A percentile compares a stretch with the other conserved stretches of the same genome.
phyloP scores from a whole-genome alignment of 1,284 basidiomycete genomes.

The Xerocomus tenax region DNA sequence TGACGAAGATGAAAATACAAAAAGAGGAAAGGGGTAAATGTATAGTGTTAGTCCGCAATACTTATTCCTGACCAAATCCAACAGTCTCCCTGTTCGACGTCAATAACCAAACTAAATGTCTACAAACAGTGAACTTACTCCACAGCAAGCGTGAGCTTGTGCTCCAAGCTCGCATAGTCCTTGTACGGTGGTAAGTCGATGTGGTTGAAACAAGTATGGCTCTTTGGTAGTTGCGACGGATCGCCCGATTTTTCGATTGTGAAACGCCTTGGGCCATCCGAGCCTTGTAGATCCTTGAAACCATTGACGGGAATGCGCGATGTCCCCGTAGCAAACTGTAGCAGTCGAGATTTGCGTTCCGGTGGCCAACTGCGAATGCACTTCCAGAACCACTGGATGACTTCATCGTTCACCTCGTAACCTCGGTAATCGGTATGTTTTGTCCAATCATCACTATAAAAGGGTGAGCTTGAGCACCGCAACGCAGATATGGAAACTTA shows the following conservation, averaged over 20 bases:
- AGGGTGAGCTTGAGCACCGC: constrained; percentile 1
- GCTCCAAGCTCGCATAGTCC: constrained; percentile 73
- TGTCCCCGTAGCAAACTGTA: constrained; percentile 91
- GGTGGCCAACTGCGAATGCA: constrained; percentile 87
- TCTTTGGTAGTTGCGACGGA: constrained; percentile 77
- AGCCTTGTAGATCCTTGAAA: constrained; percentile 91
- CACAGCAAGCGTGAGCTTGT: constrained; percentile 77
- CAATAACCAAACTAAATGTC: constrained; percentile 3
- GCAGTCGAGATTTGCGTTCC: constrained; percentile 81
- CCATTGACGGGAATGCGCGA: constrained; percentile 89
- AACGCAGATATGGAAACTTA: constrained; percentile 33
- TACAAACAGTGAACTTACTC: constrained; percentile 44
- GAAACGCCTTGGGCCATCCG: constrained; percentile 83
- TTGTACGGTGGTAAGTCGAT: constrained; percentile 83
- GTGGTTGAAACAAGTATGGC: constrained; percentile 79
- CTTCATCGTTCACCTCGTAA: constrained; percentile 72
- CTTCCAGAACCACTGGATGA: constrained; percentile 98
- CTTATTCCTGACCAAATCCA: constrained; percentile 60
- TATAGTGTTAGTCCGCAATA: neutral
- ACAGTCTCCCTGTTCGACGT: constrained; percentile 52
- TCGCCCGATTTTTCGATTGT: constrained; percentile 88
- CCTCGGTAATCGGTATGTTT: constrained; percentile 71
- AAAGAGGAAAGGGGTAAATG: constrained; percentile 16
- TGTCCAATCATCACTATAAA: constrained; percentile 60
- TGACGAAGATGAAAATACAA: constrained; percentile 4